phyloP scores from a whole-genome alignment of 331 rosid genomes.

The Arachis monticola region DNA sequence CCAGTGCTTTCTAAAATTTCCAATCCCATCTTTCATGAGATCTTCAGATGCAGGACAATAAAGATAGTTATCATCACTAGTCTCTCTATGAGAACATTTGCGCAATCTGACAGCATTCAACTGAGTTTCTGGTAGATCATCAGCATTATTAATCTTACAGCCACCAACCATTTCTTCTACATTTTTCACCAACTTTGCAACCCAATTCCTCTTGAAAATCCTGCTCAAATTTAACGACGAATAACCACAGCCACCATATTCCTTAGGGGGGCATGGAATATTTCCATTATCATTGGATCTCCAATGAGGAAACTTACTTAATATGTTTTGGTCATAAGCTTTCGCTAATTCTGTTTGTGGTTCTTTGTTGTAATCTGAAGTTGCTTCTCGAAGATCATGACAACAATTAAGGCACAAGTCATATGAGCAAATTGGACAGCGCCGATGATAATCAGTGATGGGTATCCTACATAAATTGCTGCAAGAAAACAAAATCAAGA shows the following conservation, averaged over 20 bases:
- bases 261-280: conserved; percentile 94
- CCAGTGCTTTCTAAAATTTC: conserved; percentile 87
- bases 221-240: conserved; percentile 75
- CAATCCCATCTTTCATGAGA: conserved; percentile 73
- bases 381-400: conserved; percentile 81
- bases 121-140: conserved; percentile 45
- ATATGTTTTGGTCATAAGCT: conserved; percentile 50
- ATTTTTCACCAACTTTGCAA: conserved; percentile 95
- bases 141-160: conserved; percentile 57
- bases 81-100: conserved; percentile 68
- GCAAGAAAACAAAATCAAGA: conserved; percentile 51
- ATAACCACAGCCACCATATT: conserved; percentile 89
- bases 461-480: conserved; percentile 97
- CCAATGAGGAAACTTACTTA: conserved; percentile 70
- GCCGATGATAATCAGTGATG: conserved; percentile 93
- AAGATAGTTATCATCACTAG: conserved; percentile 62
- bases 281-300: conserved; percentile 70
- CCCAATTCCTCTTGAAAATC: conserved; percentile 99
- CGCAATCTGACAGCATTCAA: conserved; percentile 51
- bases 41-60: conserved; percentile 75
- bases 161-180: conserved; percentile 99
- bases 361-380: conserved; percentile 47
- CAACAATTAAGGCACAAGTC: conserved; percentile 93
- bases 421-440: conserved; percentile 77
- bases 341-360: conserved; percentile 48